Evolutionary conservation across 805 yeast genomes (phyloP).

Genomic region (Kregervanrija fluxuum): DNA sequence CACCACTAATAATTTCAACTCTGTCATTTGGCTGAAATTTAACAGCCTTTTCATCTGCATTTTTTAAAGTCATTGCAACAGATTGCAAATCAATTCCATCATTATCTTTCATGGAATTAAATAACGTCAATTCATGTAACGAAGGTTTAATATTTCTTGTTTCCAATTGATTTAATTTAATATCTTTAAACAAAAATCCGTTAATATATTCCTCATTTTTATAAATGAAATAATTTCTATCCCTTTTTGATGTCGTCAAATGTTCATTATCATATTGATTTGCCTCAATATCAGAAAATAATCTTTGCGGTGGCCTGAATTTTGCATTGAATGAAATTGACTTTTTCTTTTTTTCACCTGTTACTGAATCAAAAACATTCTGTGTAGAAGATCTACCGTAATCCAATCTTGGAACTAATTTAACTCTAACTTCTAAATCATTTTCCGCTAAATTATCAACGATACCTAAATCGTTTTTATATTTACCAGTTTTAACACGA

Average conservation of each 20-base stretch:
- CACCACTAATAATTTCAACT: constrained; percentile 88
- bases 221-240: constrained; percentile 59
- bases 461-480: constrained; percentile 86
- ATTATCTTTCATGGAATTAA: constrained; percentile 45
- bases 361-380: constrained; percentile 18
- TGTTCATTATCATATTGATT: constrained; percentile 71
- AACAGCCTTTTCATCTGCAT: constrained; percentile 45
- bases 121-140: constrained; percentile 79
- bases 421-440: constrained; percentile 91
- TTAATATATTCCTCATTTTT: constrained; percentile 83
- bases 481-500: constrained; percentile 82
- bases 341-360: constrained; percentile 25
- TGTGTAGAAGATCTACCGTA: constrained; percentile 57
- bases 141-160: constrained; percentile 77
- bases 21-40: constrained; percentile 89
- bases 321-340: constrained; percentile 47
- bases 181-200: constrained; percentile 83
- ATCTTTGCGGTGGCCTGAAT: constrained; percentile 74
- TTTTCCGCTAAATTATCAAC: constrained; percentile 91
- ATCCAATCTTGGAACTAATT: constrained; percentile 88
- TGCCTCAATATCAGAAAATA: constrained; percentile 87
- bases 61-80: constrained; percentile 79
- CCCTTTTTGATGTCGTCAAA: constrained; percentile 53
- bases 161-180: constrained; percentile 73
- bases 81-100: constrained; percentile 82